These are phyloP conservation scores for Teunomyces lycoperdinae DNA, from an alignment of 805 yeast genomes.

Conservation along the genomic window DNA sequence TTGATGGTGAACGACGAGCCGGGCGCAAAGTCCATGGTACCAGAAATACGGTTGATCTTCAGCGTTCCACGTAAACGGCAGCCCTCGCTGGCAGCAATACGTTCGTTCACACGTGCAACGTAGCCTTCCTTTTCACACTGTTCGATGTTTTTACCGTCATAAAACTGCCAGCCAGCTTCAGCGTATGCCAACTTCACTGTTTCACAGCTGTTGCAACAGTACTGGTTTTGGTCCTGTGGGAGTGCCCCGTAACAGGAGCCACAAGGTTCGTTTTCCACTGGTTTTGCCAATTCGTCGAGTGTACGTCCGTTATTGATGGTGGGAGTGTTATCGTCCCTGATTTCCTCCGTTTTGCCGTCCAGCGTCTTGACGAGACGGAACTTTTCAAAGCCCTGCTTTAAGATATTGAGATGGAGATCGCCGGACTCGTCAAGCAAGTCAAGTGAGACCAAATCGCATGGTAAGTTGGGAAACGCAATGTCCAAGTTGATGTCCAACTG, in stretches of 20 bases:
- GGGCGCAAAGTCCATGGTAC: constrained; percentile 94
- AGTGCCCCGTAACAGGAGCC: constrained; percentile 90
- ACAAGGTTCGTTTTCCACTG: constrained; percentile 38
- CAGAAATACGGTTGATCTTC: constrained; percentile 78
- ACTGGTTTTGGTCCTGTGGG: constrained; percentile 52
- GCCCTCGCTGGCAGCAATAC: constrained; percentile 65
- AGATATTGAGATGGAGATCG: constrained; percentile 71
- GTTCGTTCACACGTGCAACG: constrained; percentile 55
- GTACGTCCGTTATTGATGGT: constrained; percentile 22
- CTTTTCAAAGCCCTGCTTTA: constrained; percentile 68
- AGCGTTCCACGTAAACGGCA: constrained; percentile 83
- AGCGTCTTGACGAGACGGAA: constrained; percentile 50
- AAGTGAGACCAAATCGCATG: constrained; percentile 77
- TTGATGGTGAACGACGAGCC: constrained; percentile 67
- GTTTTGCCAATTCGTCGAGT: constrained; percentile 24
- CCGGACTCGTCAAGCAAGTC: constrained; percentile 91
- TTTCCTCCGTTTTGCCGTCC: constrained; percentile 45
- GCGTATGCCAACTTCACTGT: constrained; percentile 80
- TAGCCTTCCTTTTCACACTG: constrained; percentile 92
- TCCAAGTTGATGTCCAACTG: constrained; percentile 78
- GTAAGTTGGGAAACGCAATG: constrained; percentile 76
- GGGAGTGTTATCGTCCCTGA: constrained; percentile 24
- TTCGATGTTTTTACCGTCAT: constrained; percentile 79
- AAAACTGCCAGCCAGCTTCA: constrained; percentile 79
- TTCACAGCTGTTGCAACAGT: constrained; percentile 84